These are phyloP conservation scores for Megacollybia platyphylla DNA, from an alignment of 1,284 basidiomycete genomes.

Conservation along the genomic window DNA sequence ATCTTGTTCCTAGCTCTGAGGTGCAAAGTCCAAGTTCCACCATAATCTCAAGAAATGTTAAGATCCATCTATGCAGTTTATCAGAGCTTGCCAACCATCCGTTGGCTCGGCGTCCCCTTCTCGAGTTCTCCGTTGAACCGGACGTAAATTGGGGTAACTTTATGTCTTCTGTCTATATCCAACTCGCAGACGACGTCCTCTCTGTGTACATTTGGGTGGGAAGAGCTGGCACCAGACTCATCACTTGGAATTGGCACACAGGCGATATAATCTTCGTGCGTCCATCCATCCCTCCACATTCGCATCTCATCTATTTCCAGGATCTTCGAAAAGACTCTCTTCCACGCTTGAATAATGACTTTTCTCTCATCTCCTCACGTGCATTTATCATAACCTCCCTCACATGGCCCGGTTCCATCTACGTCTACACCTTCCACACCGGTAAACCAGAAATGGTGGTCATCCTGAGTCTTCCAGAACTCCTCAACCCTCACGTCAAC, in stretches of 20 bases:
- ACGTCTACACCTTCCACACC: constrained; percentile 21
- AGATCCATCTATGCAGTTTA: constrained; percentile 26
- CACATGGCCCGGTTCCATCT: constrained; percentile 19
- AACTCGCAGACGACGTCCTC: constrained; percentile 39
- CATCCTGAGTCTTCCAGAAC: constrained; percentile 19
- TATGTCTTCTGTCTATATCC: constrained; percentile 22
- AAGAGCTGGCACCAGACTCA: constrained; percentile 17
- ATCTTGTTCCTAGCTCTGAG: neutral
- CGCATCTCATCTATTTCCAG: constrained; percentile 10
- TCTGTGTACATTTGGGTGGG: constrained; percentile 21
- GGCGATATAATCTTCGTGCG: constrained; percentile 30
- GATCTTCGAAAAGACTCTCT: constrained; percentile 12
- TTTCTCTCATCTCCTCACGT: constrained; percentile 31
- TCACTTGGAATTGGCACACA: constrained; percentile 44
- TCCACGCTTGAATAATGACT: constrained; percentile 22
- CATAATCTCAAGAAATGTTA: constrained; percentile 9
- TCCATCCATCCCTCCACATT: constrained; percentile 1
- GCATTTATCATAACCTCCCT: constrained; percentile 28
- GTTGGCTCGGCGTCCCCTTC: constrained; percentile 14
- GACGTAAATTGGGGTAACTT: constrained; percentile 8
- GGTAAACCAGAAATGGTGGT: constrained; percentile 15
- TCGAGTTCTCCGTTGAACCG: constrained; percentile 11
- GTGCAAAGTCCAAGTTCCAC: constrained; percentile 7
- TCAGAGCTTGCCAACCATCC: constrained; percentile 30
- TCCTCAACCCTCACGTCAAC: constrained; percentile 8